These are phyloP conservation scores for Pyrenophora teres DNA, from an alignment of 2,329 filamentous ascomycete genomes.

Conservation along the genomic window DNA sequence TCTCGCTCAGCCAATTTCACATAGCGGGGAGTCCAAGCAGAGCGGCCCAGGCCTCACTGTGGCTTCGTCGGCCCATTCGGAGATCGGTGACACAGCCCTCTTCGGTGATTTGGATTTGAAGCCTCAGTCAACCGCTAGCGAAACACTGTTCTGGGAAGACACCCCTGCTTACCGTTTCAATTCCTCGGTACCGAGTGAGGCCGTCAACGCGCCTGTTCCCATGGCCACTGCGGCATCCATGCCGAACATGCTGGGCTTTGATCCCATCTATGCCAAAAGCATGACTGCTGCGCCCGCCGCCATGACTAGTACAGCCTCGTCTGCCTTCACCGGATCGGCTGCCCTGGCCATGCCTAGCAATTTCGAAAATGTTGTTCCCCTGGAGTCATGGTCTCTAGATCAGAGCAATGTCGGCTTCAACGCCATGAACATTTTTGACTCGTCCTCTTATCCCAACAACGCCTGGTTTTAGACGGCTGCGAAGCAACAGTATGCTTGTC, in stretches of 20 bases:
- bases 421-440: constrained; percentile 31
- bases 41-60: constrained; percentile 48
- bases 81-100: constrained; percentile 43
- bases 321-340: constrained; percentile 33
- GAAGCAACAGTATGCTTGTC: constrained; percentile 17
- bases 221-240: constrained; percentile 27
- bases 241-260: constrained; percentile 31
- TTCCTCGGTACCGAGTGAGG: constrained; percentile 30
- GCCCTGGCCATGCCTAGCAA: constrained; percentile 42
- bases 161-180: constrained; percentile 41
- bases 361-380: constrained; percentile 35
- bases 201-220: constrained; percentile 30
- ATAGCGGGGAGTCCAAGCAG: constrained; percentile 49
- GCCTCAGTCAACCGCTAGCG: constrained; percentile 38
- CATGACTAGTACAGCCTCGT: constrained; percentile 28
- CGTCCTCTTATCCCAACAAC: constrained; percentile 31
- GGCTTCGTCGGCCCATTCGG: constrained; percentile 49
- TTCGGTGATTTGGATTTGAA: constrained; percentile 45
- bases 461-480: constrained; percentile 41
- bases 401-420: constrained; percentile 32
- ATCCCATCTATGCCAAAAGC: constrained; percentile 39
- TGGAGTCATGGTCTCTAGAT: constrained; percentile 40
- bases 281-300: constrained; percentile 27
- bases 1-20: constrained; percentile 46
- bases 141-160: constrained; percentile 47